Percentiles rank a stretch among this genome's conserved stretches.
These are phyloP conservation scores for Psidium friedrichsthalianum DNA, from an alignment of 345 rosid species.

Conservation along the genomic window DNA sequence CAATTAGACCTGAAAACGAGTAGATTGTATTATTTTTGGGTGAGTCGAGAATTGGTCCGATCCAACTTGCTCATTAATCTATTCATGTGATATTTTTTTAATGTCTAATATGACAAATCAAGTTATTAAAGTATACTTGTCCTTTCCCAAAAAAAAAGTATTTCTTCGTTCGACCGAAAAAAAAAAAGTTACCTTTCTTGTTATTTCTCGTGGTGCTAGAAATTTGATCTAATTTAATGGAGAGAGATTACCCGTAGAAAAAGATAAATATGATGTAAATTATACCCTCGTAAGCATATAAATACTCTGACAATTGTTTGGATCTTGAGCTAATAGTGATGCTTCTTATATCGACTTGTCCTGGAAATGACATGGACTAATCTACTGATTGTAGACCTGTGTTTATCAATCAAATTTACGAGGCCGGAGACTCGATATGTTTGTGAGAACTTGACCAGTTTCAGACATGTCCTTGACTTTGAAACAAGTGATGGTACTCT, in stretches of 20 bases:
- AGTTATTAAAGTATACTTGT: no score
- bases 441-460: constrained; percentile 44
- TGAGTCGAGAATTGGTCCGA: background rate
- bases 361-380: background rate
- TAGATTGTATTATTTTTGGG: no score
- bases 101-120: no score
- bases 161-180: no score
- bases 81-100: background rate
- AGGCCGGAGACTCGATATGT: constrained; percentile 63
- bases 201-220: no score
- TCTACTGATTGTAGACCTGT: constrained; percentile 24
- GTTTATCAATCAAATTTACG: constrained; percentile 73
- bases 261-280: background rate
- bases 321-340: background rate
- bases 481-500: constrained; percentile 37
- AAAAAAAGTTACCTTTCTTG: no score
- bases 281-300: background rate
- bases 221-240: no score
- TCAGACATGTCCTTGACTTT: constrained; percentile 62
- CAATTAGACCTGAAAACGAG: background rate
- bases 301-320: background rate
- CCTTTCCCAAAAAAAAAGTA: no score
- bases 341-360: background rate
- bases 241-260: background rate
- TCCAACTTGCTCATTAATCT: background rate